Evolutionary conservation across 2,329 filamentous ascomycete genomes (phyloP).

Genomic region (Neocatenulostroma microsporum): DNA sequence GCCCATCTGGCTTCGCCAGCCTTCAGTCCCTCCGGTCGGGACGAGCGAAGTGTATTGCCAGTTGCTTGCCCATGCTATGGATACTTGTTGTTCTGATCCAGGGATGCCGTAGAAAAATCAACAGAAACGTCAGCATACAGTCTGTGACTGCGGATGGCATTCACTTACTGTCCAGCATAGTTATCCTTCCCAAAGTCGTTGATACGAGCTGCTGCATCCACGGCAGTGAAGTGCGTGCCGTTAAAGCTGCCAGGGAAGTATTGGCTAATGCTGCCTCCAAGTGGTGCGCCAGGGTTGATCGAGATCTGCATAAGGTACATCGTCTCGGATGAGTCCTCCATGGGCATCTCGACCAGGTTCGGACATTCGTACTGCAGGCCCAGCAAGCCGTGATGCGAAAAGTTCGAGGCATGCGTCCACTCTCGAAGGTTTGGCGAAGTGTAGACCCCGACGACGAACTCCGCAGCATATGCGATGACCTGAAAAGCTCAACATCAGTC

Average conservation of each 20-base stretch:
- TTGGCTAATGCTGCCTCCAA: conserved; percentile 48
- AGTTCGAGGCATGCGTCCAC: conserved; percentile 54
- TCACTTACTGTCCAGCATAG: conserved; percentile 51
- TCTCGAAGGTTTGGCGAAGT: conserved; percentile 52
- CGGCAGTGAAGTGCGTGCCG: conserved; percentile 51
- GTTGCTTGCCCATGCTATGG: conserved; percentile 52
- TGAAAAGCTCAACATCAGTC: too few species aligned
- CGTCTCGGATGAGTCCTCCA: conserved; percentile 36
- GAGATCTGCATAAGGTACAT: conserved; percentile 44
- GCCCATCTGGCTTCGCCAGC: conserved; percentile 48
- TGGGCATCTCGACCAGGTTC: conserved; percentile 51
- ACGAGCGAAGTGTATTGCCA: conserved; percentile 50
- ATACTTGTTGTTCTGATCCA: conserved; percentile 36
- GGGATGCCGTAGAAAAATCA: conserved; percentile 47
- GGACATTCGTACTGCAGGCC: conserved; percentile 57
- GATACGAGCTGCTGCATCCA: conserved; percentile 32
- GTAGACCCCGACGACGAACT: conserved; percentile 54
- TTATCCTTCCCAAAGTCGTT: conserved; percentile 38
- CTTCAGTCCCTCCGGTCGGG: conserved; percentile 46
- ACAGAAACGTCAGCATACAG: too few species aligned
- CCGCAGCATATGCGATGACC: conserved; percentile 45
- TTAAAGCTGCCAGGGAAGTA: conserved; percentile 56
- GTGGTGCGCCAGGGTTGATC: conserved; percentile 51
- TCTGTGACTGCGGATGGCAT: too few species aligned
- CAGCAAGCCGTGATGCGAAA: conserved; percentile 46